phyloP scores from a whole-genome alignment of 768 basidiomycete genomes.

The Imleria badia region DNA sequence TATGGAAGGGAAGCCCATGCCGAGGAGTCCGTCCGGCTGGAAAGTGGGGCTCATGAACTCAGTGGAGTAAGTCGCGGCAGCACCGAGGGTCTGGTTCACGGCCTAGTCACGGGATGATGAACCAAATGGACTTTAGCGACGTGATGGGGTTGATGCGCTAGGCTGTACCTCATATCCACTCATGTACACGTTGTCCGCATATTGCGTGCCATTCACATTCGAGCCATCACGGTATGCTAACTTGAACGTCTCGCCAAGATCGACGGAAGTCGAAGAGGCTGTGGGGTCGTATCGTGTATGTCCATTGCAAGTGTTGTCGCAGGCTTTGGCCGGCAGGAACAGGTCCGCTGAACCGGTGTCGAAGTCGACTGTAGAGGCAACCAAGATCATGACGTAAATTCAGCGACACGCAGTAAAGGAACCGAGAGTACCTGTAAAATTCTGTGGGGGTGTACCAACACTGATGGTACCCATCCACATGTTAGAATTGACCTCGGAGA shows the following conservation, averaged over 20 bases:
- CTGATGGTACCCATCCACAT: conserved; percentile 48
- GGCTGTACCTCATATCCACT: conserved; percentile 35
- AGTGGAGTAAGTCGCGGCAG: conserved; percentile 39
- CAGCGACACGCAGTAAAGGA: neutral
- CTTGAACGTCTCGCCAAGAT: conserved; percentile 27
- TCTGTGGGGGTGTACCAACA: conserved; percentile 47
- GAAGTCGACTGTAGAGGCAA: conserved; percentile 43
- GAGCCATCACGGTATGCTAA: conserved; percentile 42
- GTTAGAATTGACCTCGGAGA: conserved; percentile 37
- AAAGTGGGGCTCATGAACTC: conserved; percentile 28
- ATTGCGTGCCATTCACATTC: conserved; percentile 38
- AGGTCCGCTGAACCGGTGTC: conserved; percentile 56
- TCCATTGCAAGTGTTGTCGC: conserved; percentile 30
- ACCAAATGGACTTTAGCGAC: neutral
- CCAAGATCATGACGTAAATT: neutral
- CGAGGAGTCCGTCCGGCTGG: conserved; percentile 42
- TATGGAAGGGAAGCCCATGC: conserved; percentile 41
- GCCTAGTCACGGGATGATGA: conserved; percentile 25
- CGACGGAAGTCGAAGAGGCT: conserved; percentile 32
- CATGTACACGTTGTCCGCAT: conserved; percentile 43
- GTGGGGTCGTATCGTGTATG: conserved; percentile 33
- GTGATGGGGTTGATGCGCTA: conserved; percentile 9
- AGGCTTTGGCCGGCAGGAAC: conserved; percentile 37
- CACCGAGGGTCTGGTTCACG: conserved; percentile 42
- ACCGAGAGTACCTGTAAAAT: conserved; percentile 38